Evolutionary conservation across 805 yeast genomes (phyloP), one percentile per base, ranked within the genome.

Genomic region (Candida ortonii): DNA sequence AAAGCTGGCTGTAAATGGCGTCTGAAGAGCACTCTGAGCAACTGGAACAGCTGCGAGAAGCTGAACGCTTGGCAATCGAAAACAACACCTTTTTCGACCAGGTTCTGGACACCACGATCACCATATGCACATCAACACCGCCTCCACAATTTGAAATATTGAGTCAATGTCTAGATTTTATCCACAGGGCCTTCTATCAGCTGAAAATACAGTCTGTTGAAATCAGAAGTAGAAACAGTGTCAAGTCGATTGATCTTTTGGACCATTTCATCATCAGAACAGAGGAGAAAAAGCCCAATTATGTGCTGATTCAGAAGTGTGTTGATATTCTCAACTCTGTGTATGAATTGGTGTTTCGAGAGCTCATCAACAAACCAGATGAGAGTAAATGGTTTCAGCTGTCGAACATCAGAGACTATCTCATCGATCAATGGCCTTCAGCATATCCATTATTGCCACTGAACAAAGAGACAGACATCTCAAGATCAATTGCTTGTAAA

Each of bases 361-460:
- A 64, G 36, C 67, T 72, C 36, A 67, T 70, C 7, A 67, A 68
- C n/a, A 63, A 63, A 39, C 76, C 73, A 34, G 69, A 71, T 21
- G 59, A 66, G 39, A 49, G 49, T 32, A 47, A 62, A 14, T 87
- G 95, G 95, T 55, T 62, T 16, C 65, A 68, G 28, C 50, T 84
- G 41, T 55, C 65, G 11, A 68, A 65, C 6, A 59, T 89, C 49
- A 85, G 84, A 58, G 64, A 65, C 19, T 64, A 62, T 21, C 65
- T 86, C n/a, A 55, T 84, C n/a, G 59, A 67, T 7, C 70, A 76
- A 38, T 85, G 86, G 78, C 73, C 69, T 15, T 55, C 76, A 3
- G 45, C 71, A 7, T 78, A 67, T 46, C 87, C 86, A 4, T 65
- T 77, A 36, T 56, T 62, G 14, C 59, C 68, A 11, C 59, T 67